Base-by-base conservation (phyloP, 2,329 filamentous ascomycete genomes). In the Calycina marina region DNA sequence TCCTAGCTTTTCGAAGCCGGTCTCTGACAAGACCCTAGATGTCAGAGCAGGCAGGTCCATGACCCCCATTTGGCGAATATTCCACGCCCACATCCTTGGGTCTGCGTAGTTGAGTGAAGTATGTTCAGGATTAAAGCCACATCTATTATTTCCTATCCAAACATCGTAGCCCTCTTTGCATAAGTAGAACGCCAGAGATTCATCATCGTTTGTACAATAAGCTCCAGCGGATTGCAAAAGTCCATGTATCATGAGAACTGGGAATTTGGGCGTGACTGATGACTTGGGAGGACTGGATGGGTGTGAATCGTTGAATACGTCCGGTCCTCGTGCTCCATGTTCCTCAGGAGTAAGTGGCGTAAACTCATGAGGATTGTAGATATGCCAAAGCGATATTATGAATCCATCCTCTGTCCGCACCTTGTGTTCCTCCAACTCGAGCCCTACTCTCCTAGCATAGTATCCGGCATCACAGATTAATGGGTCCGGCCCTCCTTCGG, bases 81-180 rank as follows among this genome's bases (percentile, higher is more conserved):
- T 93, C 88, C 88, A 96, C 25, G 77, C 74, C 88, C 88, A 94
- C 82, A 94, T 92, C 17, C 85, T 71, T 2, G 88, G 86, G 49
- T 96, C 88, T 3, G 61, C 60, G 42, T 79, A 74, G 2, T 70
- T 57, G 24, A 94, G 67, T 14, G 76, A 57, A 2, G 65, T 69
- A 50, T 96, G 88, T 41, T 74, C 69, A 0, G 88, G 86, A 0
- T 69, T 61, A 55, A 90, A 84, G 1, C 86, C 86, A 50, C 85
- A 93, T 13, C 88, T 70, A 51, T 93, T 94, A 57, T 93, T 93
- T 4, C 88, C 88, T 11, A 94, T 65, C 86, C 86, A 96, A 24
- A 96, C 83, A 53, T 96, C 88, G 55, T 84, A 94, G 1, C 86
- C 86, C 0, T 79, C 75, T 56, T 93, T 93, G 55, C 81, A 85